phyloP scores from a whole-genome alignment of 192 early-diverging fungal genomes.

The Cetraspora pellucida region DNA sequence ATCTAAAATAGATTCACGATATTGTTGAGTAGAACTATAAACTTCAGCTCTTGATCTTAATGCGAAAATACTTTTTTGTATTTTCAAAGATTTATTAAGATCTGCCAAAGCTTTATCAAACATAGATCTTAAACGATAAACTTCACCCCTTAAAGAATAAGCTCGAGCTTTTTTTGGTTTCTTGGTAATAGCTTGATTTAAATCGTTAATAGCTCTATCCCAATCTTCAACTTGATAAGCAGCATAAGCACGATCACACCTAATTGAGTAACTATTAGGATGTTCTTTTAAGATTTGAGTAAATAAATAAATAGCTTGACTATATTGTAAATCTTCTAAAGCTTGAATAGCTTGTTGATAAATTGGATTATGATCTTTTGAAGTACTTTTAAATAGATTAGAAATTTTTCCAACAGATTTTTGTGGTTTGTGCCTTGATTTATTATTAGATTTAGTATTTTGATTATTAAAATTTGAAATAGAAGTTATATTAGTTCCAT shows the following conservation, averaged over 20 bases:
- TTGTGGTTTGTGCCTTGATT: no score
- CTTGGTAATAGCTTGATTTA: background rate
- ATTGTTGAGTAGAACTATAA: background rate
- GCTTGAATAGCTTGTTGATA: background rate
- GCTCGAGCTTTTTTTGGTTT: conserved; percentile 22
- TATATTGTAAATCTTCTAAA: background rate
- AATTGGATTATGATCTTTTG: background rate
- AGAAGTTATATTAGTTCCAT: no score
- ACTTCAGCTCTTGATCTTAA: conserved; percentile 11
- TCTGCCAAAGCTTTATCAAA: conserved; percentile 18
- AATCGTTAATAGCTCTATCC: conserved; percentile 7
- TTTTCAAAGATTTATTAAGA: conserved; percentile 9
- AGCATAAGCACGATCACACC: conserved; percentile 31
- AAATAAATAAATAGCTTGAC: conserved; percentile 12
- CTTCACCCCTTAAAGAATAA: conserved; percentile 7
- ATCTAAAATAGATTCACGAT: conserved; percentile 7
- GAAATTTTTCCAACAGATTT: no score
- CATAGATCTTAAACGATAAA: background rate
- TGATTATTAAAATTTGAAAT: no score
- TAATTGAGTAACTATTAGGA: conserved; percentile 21
- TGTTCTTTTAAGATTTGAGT: background rate
- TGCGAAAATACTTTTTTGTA: background rate
- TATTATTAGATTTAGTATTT: no score
- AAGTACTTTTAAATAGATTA: background rate
- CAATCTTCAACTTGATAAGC: background rate